Percentiles rank a stretch among this genome's conserved stretches.
phyloP scores from a whole-genome alignment of 805 yeast species.

The Ogataea allantospora region DNA sequence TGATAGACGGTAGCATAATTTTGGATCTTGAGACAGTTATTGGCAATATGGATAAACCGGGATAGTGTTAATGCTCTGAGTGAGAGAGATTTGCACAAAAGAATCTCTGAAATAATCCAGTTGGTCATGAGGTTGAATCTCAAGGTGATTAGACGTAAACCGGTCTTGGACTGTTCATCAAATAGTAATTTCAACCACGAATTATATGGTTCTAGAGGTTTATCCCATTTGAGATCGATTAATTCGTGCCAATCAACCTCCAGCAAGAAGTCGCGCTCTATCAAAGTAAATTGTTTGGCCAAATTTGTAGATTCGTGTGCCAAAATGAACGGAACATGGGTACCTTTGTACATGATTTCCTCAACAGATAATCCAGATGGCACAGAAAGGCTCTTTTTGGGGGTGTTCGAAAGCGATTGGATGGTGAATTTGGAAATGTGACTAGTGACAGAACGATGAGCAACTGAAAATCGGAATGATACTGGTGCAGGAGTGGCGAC shows the following conservation, averaged over 20 bases:
- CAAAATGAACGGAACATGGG: conserved; percentile 81
- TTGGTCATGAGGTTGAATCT: conserved; percentile 86
- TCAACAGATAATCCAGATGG: conserved; percentile 32
- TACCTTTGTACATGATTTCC: conserved; percentile 42
- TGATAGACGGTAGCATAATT: conserved; percentile 89
- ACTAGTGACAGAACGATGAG: conserved; percentile 5
- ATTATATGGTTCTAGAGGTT: conserved; percentile 61
- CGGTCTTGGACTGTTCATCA: conserved; percentile 47
- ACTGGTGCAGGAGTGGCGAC: background rate
- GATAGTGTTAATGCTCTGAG: conserved; percentile 71
- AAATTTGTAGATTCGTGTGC: conserved; percentile 64
- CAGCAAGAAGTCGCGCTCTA: conserved; percentile 78
- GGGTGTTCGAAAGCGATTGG: conserved; percentile 28
- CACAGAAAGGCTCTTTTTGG: conserved; percentile 21
- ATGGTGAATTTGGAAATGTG: conserved; percentile 29
- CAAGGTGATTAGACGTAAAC: conserved; percentile 77
- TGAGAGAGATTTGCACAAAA: conserved; percentile 59
- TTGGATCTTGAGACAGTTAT: conserved; percentile 66
- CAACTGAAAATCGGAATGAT: conserved; percentile 9
- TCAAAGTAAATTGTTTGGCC: conserved; percentile 80
- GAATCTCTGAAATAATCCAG: conserved; percentile 88
- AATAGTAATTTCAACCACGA: conserved; percentile 82
- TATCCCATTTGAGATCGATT: conserved; percentile 71
- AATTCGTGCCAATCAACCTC: conserved; percentile 93
- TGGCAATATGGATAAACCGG: conserved; percentile 84